Base-by-base conservation (phyloP, 1,284 basidiomycete species). In the Moniliophthora roreri region DNA sequence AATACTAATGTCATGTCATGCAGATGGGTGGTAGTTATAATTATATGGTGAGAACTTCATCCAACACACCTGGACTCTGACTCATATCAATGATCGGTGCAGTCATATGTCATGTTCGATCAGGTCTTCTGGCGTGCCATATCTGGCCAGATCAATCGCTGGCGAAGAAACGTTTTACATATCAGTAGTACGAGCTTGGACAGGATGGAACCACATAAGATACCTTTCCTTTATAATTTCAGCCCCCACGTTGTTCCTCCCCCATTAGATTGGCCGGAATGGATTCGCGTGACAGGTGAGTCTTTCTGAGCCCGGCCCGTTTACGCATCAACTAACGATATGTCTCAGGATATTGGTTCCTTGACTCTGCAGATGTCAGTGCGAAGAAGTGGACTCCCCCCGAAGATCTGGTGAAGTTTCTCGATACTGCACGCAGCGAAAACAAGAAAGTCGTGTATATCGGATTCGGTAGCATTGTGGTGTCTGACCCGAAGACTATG, bases 401-500 rank as follows among this genome's bases (percentile, higher is more conserved):
- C 0, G 67, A 79, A 6, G 89, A 87, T 39, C 78, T 99, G 7
- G 71, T 93, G 1, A 69, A 82, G 35, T 99, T 98, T 66, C 92
- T 99, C 53, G 82, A 89, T 51, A 74, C 75, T 28, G 92, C 95
- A 4, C 88, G 85, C 60, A 74, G 76, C 34, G 70, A 76, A 18
- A 81, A 82, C 54, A 93, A 92, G 80, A 98, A 96, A 73, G 79
- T 99, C 26, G 94, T 98, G 4, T 99, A 98, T 73, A 95, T 99
- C 60, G 96, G 96, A 23, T 99, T 98, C 67, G 96, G 96, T n/a
- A 97, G 94, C 55, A 96, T 98, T 57, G 94, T 99, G 47, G 95
- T 99, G 18, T 89, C 93, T 9, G 94, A 99, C 69, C 95, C 96
- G 1, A 88, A 85, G 62, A 82, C 83, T 38, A 94, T 98, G 89